Base-by-base conservation (phyloP, 176 grass and related monocot genomes). In the Avena atlantica region DNA sequence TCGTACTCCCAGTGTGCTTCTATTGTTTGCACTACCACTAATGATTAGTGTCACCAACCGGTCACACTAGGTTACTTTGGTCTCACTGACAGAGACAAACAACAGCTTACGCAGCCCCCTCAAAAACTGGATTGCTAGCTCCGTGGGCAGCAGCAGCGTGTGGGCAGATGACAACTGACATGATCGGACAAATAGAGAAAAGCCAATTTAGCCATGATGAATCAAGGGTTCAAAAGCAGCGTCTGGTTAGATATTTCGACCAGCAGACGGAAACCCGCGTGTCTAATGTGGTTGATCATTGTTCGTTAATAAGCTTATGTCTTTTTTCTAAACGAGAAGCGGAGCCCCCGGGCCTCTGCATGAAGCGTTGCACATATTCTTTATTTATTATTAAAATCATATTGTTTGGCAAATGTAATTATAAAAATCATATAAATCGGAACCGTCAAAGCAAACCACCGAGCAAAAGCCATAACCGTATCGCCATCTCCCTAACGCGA, bases 1-100 rank as follows among this genome's bases (percentile, higher is more conserved):
- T 82, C 70, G 36, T 69, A 34, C 40, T 66, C 4, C 67, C 65
- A 85, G 36, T 36, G 55, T 81, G 48, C 74, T 53, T 11, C 12
- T 21, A 64, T 14, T 75, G 23, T 51, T 24, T 51, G 23, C 57
- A 76, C 31, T 34, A 34, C 17, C 50, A 1, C 8, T 34, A 84
- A 75, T 61, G 51, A 24, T 50, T 58, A 36, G 48, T 74, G 44
- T 25, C 44, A 49, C 70, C 70, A 77, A 42, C 65, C 70, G 29
- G 27, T 27, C 15, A 42, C 45, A 48, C 45, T 36, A 67, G 29
- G 64, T 67, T 27, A 67, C 64, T 36, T 34, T 67, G 64, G 29
- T 67, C 64, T 67, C 64, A 16, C 6, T 67, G 29, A 29, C 13
- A 67, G 64, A 36, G 27, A 67, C 64, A 67, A 29, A 67, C 27